These are phyloP conservation scores for Xylariaceae sp. DNA, from an alignment of 2,329 filamentous ascomycete genomes.

Conservation along the genomic window DNA sequence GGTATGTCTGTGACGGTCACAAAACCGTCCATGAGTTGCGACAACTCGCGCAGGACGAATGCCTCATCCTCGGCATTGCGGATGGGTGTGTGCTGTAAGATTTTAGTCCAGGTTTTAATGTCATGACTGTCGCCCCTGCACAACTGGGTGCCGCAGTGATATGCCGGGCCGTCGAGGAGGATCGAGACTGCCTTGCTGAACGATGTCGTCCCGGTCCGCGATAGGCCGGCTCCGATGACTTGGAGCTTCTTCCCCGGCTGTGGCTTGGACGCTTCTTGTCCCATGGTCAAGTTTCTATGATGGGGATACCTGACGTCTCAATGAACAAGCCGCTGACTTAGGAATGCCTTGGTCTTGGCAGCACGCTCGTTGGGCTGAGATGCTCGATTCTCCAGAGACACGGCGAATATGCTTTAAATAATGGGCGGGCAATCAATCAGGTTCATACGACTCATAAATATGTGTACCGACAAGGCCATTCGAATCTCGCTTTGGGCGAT, in stretches of 20 bases:
- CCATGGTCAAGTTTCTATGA: slow-evolving; percentile 16
- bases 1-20: slow-evolving; percentile 30
- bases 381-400: too few relatives aligned
- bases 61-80: slow-evolving; percentile 19
- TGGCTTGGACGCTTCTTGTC: slow-evolving; percentile 26
- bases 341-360: neutral
- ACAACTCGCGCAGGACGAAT: slow-evolving; percentile 15
- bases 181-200: slow-evolving; percentile 26
- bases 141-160: slow-evolving; percentile 26
- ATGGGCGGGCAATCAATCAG: too few relatives aligned
- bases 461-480: too few relatives aligned
- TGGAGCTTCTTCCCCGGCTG: slow-evolving; percentile 22
- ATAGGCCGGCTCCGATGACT: slow-evolving; percentile 28
- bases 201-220: slow-evolving; percentile 27
- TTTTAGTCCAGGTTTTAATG: slow-evolving; percentile 23
- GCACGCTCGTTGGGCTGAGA: too few relatives aligned
- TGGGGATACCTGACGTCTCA: neutral
- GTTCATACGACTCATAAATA: too few relatives aligned
- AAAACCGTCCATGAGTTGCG: slow-evolving; percentile 27
- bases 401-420: too few relatives aligned
- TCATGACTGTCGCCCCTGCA: slow-evolving; percentile 20
- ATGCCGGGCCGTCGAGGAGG: slow-evolving; percentile 26
- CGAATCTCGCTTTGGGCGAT: too few relatives aligned
- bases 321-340: neutral
- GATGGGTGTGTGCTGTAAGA: slow-evolving; percentile 21